Evolutionary conservation across 139 green algal genomes (phyloP), one percentile per base, ranked within the genome.

Genomic region (Chloropicon primus): DNA sequence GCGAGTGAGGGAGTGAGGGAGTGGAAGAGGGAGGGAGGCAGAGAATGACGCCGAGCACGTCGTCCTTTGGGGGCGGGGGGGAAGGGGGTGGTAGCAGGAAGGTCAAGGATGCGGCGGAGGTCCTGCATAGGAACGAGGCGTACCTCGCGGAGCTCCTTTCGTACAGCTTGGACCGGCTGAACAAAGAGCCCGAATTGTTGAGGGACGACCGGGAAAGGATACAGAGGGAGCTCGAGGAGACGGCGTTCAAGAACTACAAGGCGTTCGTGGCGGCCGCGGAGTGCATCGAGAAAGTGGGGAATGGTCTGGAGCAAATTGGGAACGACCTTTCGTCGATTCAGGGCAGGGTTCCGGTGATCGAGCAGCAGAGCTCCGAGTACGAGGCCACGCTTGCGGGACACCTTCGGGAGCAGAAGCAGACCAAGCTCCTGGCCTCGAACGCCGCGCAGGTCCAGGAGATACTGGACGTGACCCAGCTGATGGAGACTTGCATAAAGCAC

Each of bases 401-500:
- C 41, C 41, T 62, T 62, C 5, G 41, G 41, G 41, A 62, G 10
- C 41, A 62, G 41, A 62, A 62, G 41, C 41, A 62, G 41, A 62
- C 41, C 41, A 62, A 62, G 41, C 10, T 17, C 10, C 10, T 62
- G 41, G 5, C 41, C 41, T 5, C 41, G 41, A 62, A 17, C 41
- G 41, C 41, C 10, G 41, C 85, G 0, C 77, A 82, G 0, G 78
- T 99, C 29, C 76, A 96, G 73, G 95, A 98, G 80, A 76, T 99
- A 2, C 86, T 99, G 53, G 95, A 99, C 82, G 87, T 97, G 41
- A 93, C 95, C 17, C 86, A 94, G 85, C 87, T 98, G 72, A 96
- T 97, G 90, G 93, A 98, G 81, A 94, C 92, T 22, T 99, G 95
- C 79, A 88, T 96, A 28, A 88, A 93, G 41, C 94, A 94, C 73